Conservation (phyloP, 805 yeast genomes). For the Wickerhamiella sergipiensis region DNA sequence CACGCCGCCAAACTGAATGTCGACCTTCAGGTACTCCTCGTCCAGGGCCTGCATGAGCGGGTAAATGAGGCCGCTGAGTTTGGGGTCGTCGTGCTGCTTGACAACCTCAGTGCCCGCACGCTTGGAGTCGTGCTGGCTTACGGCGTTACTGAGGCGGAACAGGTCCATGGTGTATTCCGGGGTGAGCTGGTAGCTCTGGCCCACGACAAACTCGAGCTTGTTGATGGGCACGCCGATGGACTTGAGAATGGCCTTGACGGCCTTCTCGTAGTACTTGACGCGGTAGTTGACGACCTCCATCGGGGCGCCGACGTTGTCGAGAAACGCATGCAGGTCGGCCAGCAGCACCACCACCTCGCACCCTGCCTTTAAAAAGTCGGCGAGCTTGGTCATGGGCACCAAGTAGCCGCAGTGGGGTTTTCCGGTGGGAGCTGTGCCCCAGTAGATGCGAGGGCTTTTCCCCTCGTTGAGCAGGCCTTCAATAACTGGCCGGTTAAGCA, state of each 20-base stretch:
- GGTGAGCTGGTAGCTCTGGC: slow-evolving; percentile 77
- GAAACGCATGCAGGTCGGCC: slow-evolving; percentile 93
- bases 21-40: slow-evolving; percentile 77
- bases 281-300: slow-evolving; percentile 80
- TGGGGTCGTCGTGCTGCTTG: slow-evolving; percentile 90
- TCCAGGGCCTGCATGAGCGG: slow-evolving; percentile 99
- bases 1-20: slow-evolving; percentile 96
- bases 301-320: slow-evolving; percentile 98
- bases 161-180: slow-evolving; percentile 78
- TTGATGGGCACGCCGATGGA: slow-evolving; percentile 90
- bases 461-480: slow-evolving; percentile 70
- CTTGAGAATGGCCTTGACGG: slow-evolving; percentile 71
- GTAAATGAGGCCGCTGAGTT: slow-evolving; percentile 83
- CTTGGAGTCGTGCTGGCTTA: slow-evolving; percentile 90
- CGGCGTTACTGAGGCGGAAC: slow-evolving; percentile 70
- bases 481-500: slow-evolving; percentile 75
- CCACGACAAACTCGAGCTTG: slow-evolving; percentile 66
- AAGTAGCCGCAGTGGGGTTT: slow-evolving; percentile 97
- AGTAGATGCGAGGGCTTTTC: slow-evolving; percentile 75
- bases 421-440: slow-evolving; percentile 99
- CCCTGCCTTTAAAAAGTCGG: slow-evolving; percentile 90
- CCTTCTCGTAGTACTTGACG: slow-evolving; percentile 74
- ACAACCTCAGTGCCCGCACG: slow-evolving; percentile 99
- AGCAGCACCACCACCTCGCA: slow-evolving; percentile 82
- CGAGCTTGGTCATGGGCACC: slow-evolving; percentile 94